phyloP scores from a whole-genome alignment of 139 green algal genomes.

The Marvania coccoides region DNA sequence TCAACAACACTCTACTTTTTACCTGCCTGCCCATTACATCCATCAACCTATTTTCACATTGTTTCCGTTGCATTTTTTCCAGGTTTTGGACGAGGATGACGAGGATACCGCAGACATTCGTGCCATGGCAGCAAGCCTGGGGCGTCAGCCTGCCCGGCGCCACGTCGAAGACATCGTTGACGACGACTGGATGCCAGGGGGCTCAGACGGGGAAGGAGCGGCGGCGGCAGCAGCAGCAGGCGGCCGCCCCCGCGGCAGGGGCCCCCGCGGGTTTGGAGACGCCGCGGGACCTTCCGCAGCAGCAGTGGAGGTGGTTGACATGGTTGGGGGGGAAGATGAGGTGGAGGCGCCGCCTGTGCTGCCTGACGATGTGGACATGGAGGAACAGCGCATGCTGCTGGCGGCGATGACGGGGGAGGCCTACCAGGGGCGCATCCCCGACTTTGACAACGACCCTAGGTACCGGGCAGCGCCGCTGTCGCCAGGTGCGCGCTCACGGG shows the following conservation, averaged over 20 bases:
- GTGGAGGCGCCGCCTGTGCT: not conserved
- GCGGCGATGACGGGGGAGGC: conserved; percentile 19
- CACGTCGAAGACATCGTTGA: not conserved
- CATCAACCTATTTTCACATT: no score
- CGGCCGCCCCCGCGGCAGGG: no score
- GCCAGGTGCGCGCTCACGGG: conserved; percentile 13
- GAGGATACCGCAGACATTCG: not conserved
- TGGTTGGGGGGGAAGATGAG: not conserved
- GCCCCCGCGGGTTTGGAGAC: no score
- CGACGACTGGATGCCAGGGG: not conserved
- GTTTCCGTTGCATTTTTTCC: no score
- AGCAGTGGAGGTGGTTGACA: no score
- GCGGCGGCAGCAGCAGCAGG: not conserved
- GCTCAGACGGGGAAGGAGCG: conserved; percentile 1
- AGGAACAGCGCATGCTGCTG: conserved; percentile 37
- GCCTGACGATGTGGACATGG: conserved; percentile 22
- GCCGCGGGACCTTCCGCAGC: no score
- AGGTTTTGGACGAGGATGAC: conserved; percentile 4
- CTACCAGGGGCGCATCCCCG: conserved; percentile 15
- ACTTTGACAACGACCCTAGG: conserved; percentile 4
- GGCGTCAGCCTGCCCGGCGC: not conserved
- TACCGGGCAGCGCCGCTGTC: conserved; percentile 8
- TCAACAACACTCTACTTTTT: no score
- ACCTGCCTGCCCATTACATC: no score
- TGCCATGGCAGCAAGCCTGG: not conserved